Base-by-base conservation (phyloP, 2,329 filamentous ascomycete genomes). In the Hortaea werneckii region DNA sequence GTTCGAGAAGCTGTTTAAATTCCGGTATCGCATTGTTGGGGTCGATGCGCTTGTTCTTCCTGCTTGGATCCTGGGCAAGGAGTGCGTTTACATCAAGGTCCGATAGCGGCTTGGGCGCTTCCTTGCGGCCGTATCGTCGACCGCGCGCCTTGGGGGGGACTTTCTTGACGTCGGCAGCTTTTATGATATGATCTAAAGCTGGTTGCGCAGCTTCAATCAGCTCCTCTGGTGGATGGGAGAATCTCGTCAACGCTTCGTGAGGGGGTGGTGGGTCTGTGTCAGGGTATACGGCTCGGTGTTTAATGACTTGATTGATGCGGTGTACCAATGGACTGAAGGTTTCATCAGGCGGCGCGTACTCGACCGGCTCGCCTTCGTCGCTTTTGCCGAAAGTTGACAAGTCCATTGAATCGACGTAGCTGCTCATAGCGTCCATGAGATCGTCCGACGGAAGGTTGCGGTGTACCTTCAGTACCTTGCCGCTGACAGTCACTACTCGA, bases 381-480 rank as follows among this genome's bases (percentile, higher is more conserved):
- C 94, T 83, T 40, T 73, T 76, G 7, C 75, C 83, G 57, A 83
- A 80, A 0, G 65, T 73, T 1, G 83, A 83, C 2, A 98, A 70
- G 58, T 95, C 89, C 90, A 98, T 95, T 6, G 79, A 80, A 62
- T 96, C 87, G 6, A 98, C 87, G 55, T 90, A 96, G 52, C 87
- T 80, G 62, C 82, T 83, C 89, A 98, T 96, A 1, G 87, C 83
- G 41, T 82, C 70, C 44, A 79, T 75, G 26, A 98, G 73, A 29
- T 85, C 79, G 2, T 85, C 75, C 7, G 72, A 82, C 0, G 92
- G 92, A 1, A 98, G 72, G 49, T 94, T 82, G 32, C 87, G 83
- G 58, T 98, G 89, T 56, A 90, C 81, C 8, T 78, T 85, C 41
- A 95, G 70, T 6, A 78, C 76, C 52, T 86, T 85, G 1, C 90